These are phyloP conservation scores for Amylostereum areolatum DNA, from an alignment of 1,284 basidiomycete species.

Conservation along the genomic window DNA sequence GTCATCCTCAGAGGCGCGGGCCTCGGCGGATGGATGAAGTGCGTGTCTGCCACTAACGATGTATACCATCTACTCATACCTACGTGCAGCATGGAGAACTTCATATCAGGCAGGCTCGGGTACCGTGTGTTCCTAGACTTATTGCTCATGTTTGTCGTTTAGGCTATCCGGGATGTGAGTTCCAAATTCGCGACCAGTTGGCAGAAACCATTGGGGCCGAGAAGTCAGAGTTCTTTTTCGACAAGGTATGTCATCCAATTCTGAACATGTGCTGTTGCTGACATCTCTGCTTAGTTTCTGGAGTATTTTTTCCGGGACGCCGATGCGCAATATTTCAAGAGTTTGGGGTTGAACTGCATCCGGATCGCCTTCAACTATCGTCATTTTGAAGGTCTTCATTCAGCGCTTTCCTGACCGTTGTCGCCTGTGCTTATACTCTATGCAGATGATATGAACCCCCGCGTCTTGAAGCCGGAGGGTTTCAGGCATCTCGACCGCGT, in stretches of 20 bases:
- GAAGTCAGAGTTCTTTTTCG: conserved; percentile 74
- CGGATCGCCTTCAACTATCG: conserved; percentile 62
- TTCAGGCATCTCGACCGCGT: conserved; percentile 63
- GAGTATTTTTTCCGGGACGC: conserved; percentile 68
- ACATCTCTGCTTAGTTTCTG: conserved; percentile 42
- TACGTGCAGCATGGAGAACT: conserved; percentile 51
- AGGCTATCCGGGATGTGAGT: conserved; percentile 57
- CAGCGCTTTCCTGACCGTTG: not conserved
- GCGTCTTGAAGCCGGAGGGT: conserved; percentile 50
- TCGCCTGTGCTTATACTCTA: not conserved
- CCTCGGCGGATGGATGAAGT: conserved; percentile 70
- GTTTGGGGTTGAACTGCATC: conserved; percentile 67
- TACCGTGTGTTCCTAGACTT: not conserved
- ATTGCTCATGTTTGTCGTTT: not conserved
- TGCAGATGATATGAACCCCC: conserved; percentile 59
- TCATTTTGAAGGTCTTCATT: conserved; percentile 51
- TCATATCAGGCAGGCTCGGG: conserved; percentile 38
- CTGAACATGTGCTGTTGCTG: not conserved
- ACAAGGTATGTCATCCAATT: conserved; percentile 43
- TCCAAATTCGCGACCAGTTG: conserved; percentile 65
- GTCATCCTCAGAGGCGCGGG: conserved; percentile 62
- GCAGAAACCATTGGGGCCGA: conserved; percentile 55
- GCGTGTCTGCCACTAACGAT: conserved; percentile 18
- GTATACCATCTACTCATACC: not conserved
- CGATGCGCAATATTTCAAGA: conserved; percentile 68